Evolutionary conservation across 441 rosid genomes (phyloP), one percentile per base, ranked within the genome.

Genomic region (Capsella rubella): DNA sequence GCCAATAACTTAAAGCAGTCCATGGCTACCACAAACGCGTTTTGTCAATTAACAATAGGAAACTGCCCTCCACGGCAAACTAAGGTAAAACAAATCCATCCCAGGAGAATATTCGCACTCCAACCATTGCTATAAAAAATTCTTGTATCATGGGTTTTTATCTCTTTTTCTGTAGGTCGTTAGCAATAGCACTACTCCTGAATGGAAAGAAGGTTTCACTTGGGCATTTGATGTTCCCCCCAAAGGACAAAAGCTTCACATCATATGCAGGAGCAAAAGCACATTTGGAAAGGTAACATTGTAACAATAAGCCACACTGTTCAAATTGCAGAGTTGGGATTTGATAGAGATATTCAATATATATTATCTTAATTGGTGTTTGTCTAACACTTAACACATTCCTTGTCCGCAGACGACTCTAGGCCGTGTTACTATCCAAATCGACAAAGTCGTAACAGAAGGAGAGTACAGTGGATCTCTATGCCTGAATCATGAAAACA

Each of bases 1-100:
- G 99, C 98, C 53, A 93, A 84, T 67, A 96, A 96, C 64, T 91
- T 96, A 95, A 96, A 96, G 84, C 98, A 93, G 82, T 96, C 99
- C 4, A 97, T 96, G 14, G 99, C 91, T 54, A 90, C 87, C 71
- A 96, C 99, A 31, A 91, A 96, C 37, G 97, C 90, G 29, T 96
- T n/a, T 76, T 96, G 99, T 85, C 95, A 96, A 79, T 85, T 96
- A 74, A 91, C 98, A 0, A 90, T 96, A 37, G 97, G 98, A 53
- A 96, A 84, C 79, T 86, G 89, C 35, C 93, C 97, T 3, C 97
- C 91, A 10, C 84, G 86, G 78, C 98, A 87, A 83, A 96, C 99
- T 45, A 86, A 89, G 93, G 99, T 89, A 72, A 79, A 60, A 6
- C 14, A 9, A 7, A 37, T 28, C 3, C 49, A 47, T 64, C 28